Evolutionary conservation across 805 yeast species (phyloP).

Genomic region (Saccharomycopsis synnaedendra): DNA sequence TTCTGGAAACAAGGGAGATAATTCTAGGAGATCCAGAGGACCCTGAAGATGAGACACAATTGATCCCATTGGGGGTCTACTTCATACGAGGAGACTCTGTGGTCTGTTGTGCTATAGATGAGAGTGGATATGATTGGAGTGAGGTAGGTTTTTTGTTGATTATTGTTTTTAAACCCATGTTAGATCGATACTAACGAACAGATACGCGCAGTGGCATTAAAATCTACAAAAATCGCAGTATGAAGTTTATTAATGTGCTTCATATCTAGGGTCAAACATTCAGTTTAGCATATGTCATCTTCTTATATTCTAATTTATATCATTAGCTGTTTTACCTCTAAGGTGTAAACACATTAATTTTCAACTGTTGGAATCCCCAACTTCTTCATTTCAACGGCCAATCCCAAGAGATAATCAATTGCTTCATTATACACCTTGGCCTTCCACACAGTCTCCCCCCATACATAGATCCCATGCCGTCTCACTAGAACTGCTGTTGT

Average conservation of each 20-base stretch:
- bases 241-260: no score
- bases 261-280: no score
- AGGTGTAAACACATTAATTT: no score
- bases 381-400: conserved; percentile 74
- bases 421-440: conserved; percentile 92
- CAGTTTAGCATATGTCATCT: no score
- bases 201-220: background rate
- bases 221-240: background rate
- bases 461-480: conserved; percentile 91
- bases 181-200: background rate
- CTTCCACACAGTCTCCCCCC: conserved; percentile 90
- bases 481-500: conserved; percentile 83
- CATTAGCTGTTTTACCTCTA: no score
- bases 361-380: conserved; percentile 35
- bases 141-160: conserved; percentile 16
- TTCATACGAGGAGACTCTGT: conserved; percentile 33
- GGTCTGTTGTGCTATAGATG: conserved; percentile 34
- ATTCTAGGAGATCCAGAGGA: conserved; percentile 19
- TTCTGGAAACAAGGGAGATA: conserved; percentile 28
- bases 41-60: conserved; percentile 23
- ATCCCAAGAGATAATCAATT: conserved; percentile 74
- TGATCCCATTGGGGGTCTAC: conserved; percentile 30
- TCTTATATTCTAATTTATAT: no score
- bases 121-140: conserved; percentile 26
- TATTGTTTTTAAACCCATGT: background rate